Conservation (phyloP, 495 filamentous ascomycete species). For the Coniosporium apollinis region DNA sequence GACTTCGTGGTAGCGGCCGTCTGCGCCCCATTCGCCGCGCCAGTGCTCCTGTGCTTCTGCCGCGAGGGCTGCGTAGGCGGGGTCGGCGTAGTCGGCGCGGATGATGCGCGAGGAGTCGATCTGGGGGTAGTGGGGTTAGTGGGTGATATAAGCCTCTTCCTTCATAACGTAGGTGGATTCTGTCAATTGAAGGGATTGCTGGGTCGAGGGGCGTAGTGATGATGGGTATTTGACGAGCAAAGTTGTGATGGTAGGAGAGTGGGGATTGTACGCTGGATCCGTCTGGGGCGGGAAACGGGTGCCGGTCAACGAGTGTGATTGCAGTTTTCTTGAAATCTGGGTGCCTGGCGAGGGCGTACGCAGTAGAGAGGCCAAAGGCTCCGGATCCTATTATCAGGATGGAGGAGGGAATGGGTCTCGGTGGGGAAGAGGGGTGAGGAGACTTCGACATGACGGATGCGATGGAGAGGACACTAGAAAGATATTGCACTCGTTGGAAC, state of each 20-base stretch:
- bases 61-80: conserved; percentile 53
- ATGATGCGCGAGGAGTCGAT: conserved; percentile 29
- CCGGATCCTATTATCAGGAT: conserved; percentile 22
- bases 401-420: conserved; percentile 12
- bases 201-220: conserved; percentile 2
- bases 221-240: too few species aligned
- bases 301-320: conserved; percentile 18
- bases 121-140: conserved; percentile 3
- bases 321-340: conserved; percentile 8
- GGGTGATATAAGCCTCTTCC: too few species aligned
- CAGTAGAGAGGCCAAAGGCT: conserved; percentile 23
- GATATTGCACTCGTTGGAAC: too few species aligned
- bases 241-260: too few species aligned
- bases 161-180: too few species aligned
- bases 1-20: conserved; percentile 57
- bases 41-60: conserved; percentile 50
- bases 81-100: conserved; percentile 63
- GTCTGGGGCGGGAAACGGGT: conserved; percentile 16
- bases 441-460: background rate
- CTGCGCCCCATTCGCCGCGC: conserved; percentile 45
- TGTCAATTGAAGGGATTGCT: background rate
- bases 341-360: conserved; percentile 11
- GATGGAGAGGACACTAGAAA: background rate
- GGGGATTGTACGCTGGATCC: too few species aligned
- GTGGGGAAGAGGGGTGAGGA: background rate